Evolutionary conservation across 495 filamentous ascomycete species (phyloP), one percentile per base, ranked within the genome.

Genomic region (Hypoxylon fuscum): DNA sequence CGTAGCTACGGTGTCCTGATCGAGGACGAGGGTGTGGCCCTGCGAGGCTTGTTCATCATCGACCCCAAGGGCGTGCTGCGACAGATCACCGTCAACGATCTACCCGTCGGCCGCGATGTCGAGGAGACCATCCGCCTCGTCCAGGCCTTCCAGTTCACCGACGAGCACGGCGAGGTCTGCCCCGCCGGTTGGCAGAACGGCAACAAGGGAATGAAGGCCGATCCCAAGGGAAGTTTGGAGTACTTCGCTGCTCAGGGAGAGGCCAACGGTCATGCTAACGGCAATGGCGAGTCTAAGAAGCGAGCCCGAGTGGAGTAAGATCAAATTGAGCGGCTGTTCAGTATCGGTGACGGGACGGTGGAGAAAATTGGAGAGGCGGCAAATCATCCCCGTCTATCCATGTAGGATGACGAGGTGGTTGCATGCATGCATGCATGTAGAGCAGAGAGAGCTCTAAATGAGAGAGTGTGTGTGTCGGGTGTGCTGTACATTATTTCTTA

Each of bases 51-150:
- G 25, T 86, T 86, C 73, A 74, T 86, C 61, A 85, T 86, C 64
- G 83, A 86, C 64, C 83, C 83, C 20, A 78, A 80, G 66, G 81
- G 81, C 25, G 68, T 79, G 5, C 68, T 86, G 5, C 70, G 84
- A 35, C 79, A 84, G 79, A 84, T 85, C 61, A 85, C 83, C 52
- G 76, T 85, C 72, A 85, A 85, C 73, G 83, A 86, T 60, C 73
- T 83, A 7, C 80, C 82, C 32, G 84, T 86, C 51, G 83, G 83
- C 42, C 83, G 83, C 63, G 75, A 78, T 31, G 83, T 86, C 34
- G 81, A 86, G 65, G 83, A 86, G 68, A 78, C 79, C 12, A 76
- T 84, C 52, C 84, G 83, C 48, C 76, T 86, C 27, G 72, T 86
- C 55, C 77, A 86, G 64, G 83, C 83, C 12, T 84, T 86, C 73